Conservation (phyloP, 2,329 filamentous ascomycete genomes). For the Phialophora macrospora region DNA sequence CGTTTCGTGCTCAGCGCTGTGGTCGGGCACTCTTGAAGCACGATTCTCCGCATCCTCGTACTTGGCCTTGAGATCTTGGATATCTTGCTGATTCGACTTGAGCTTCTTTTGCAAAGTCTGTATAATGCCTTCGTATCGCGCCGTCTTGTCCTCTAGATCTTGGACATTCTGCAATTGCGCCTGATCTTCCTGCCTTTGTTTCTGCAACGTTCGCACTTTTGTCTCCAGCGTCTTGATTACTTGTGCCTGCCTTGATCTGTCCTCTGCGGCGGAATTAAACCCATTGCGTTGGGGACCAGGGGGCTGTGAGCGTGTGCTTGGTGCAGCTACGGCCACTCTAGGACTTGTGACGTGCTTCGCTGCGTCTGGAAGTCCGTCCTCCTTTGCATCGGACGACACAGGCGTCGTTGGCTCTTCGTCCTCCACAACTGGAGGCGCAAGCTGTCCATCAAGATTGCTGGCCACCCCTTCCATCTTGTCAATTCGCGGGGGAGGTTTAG, state of each 20-base stretch:
- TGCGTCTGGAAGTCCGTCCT: conserved; percentile 10
- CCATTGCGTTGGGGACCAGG: conserved; percentile 6
- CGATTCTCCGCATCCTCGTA: conserved; percentile 75
- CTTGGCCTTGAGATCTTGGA: conserved; percentile 73
- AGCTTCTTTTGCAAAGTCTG: conserved; percentile 90
- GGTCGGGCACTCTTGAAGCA: conserved; percentile 63
- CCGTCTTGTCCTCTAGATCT: conserved; percentile 65
- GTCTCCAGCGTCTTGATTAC: conserved; percentile 79
- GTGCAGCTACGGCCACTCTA: not conserved
- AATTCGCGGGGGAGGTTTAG: conserved; percentile 10
- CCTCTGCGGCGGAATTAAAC: conserved; percentile 14
- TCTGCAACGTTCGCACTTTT: conserved; percentile 84
- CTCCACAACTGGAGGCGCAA: conserved; percentile 24
- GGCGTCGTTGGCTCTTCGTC: conserved; percentile 19
- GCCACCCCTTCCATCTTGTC: conserved; percentile 9
- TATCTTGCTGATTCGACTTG: conserved; percentile 81
- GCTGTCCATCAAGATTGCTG: conserved; percentile 5
- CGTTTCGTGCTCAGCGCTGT: conserved; percentile 83
- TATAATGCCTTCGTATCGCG: conserved; percentile 73
- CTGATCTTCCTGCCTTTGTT: conserved; percentile 81
- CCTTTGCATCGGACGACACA: not conserved
- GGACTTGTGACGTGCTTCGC: conserved; percentile 4
- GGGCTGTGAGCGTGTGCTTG: conserved; percentile 2
- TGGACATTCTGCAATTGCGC: conserved; percentile 82
- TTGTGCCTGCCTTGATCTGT: conserved; percentile 31